Base-by-base conservation (phyloP, 2,329 filamentous ascomycete species). In the Aplosporella prunicola region DNA sequence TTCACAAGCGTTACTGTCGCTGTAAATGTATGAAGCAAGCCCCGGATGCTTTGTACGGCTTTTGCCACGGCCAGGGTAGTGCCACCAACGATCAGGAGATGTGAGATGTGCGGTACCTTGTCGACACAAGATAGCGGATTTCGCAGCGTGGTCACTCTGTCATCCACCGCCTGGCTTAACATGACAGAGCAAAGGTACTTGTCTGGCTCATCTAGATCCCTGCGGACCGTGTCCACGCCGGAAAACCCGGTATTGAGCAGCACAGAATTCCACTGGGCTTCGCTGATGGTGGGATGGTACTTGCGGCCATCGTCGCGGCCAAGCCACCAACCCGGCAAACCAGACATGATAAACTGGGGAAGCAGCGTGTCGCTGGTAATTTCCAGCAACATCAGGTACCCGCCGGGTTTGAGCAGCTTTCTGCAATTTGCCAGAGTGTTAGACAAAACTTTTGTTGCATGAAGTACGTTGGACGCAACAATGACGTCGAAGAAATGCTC, bases 251-350 rank as follows among this genome's bases (percentile, higher is more conserved):
- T 38, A 5, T 25, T 13, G 4, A 15, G 20, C 20, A 38, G n/a
- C 13, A 38, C 5, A 5, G 11, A n/a, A 16, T 38, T 18, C 35
- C 35, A 38, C 14, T 31, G 4, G 6, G 7, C 8, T 4, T 8
- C 11, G 4, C 5, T 5, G 20, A 38, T n/a, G 13, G 10, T 8
- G 1, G 61, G 61, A 5, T 46, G 49, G 3, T 46, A 26, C 0
- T 15, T 25, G 16, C 53, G 46, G 1, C 55, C 56, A 31, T 58
- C 57, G 1, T 56, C 48, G 1, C 20, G 42, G 10, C 51, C 50
- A 6, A 40, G 18, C 60, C 60, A 63, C 61, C 61, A 64, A 2
- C 50, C 57, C 4, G 53, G 48, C 4, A 64, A 41, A 0, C 44
- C 17, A 4, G 24, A 20, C 25, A 40, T 35, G 11, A 35, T 25